Percentiles rank a stretch among this genome's conserved stretches.
These are phyloP conservation scores for Pelargonium fulgidum DNA, from an alignment of 441 rosid species.

Conservation along the genomic window DNA sequence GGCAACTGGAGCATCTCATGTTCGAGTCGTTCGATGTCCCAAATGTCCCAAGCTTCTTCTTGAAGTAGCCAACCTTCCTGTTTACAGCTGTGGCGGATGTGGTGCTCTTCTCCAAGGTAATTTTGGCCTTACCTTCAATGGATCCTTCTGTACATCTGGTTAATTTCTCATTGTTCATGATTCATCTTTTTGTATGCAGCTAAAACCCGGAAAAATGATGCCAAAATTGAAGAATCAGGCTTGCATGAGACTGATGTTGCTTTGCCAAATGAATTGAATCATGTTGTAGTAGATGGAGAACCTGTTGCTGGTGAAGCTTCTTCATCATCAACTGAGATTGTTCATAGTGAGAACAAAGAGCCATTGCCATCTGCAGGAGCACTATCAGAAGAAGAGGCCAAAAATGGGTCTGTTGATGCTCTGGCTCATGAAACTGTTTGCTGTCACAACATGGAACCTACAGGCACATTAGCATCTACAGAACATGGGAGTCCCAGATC, in stretches of 20 bases:
- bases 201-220: slow-evolving; percentile 33
- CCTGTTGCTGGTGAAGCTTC: slow-evolving; percentile 26
- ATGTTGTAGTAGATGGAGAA: slow-evolving; percentile 28
- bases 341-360: slow-evolving; percentile 23
- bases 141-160: background rate
- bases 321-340: slow-evolving; percentile 19
- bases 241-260: slow-evolving; percentile 28
- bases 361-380: slow-evolving; percentile 16
- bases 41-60: slow-evolving; percentile 56
- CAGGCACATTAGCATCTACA: slow-evolving; percentile 31
- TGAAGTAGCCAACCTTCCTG: slow-evolving; percentile 52
- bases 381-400: slow-evolving; percentile 18
- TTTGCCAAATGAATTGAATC: slow-evolving; percentile 23
- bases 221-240: slow-evolving; percentile 23
- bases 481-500: slow-evolving; percentile 38
- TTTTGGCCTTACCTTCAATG: background rate
- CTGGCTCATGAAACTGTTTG: slow-evolving; percentile 26
- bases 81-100: slow-evolving; percentile 78
- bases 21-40: slow-evolving; percentile 79
- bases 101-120: slow-evolving; percentile 59
- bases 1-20: slow-evolving; percentile 28
- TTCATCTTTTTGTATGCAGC: slow-evolving; percentile 39
- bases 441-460: slow-evolving; percentile 19
- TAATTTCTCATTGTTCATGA: background rate
- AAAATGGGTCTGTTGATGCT: slow-evolving; percentile 23